phyloP scores from a whole-genome alignment of 2,329 filamentous ascomycete genomes.

The Aspergillus sp. region DNA sequence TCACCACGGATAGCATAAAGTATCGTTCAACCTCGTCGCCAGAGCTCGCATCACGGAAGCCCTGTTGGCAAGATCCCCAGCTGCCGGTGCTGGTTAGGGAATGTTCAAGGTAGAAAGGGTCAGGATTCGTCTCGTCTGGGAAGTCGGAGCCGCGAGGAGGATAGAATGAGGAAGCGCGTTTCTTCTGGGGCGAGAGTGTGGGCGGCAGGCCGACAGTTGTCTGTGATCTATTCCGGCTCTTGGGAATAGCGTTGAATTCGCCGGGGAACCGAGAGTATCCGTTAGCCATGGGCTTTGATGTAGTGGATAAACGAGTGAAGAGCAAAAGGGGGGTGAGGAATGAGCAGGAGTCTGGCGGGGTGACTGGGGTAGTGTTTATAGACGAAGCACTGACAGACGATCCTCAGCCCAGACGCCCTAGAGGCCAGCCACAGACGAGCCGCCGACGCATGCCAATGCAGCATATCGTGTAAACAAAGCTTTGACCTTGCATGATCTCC shows the following conservation, averaged over 20 bases:
- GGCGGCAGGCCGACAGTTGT: constrained; percentile 36
- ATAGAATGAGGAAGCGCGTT: constrained; percentile 38
- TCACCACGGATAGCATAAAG: constrained; percentile 36
- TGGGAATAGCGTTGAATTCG: constrained; percentile 38
- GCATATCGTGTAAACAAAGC: constrained; percentile 42
- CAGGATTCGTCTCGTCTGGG: constrained; percentile 40
- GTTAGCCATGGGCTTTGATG: constrained; percentile 44
- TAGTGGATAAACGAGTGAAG: constrained; percentile 9
- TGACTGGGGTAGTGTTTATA: constrained; percentile 43
- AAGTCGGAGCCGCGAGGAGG: constrained; percentile 31
- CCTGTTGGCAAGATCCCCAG: constrained; percentile 31
- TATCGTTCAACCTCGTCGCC: constrained; percentile 37
- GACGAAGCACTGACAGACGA: constrained; percentile 11
- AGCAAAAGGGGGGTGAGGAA: constrained; percentile 18
- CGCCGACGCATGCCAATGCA: constrained; percentile 44
- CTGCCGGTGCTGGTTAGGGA: constrained; percentile 35
- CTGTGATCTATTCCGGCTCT: constrained; percentile 38
- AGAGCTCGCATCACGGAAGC: constrained; percentile 38
- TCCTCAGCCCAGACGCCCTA: constrained; percentile 8
- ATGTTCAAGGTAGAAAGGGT: constrained; percentile 46
- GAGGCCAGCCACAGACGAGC: constrained; percentile 37
- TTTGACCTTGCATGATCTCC: constrained; percentile 44
- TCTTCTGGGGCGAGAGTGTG: constrained; percentile 33
- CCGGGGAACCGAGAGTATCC: constrained; percentile 38
- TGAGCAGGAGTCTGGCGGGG: constrained; percentile 24